Evolutionary conservation across 2,329 filamentous ascomycete genomes (phyloP), one percentile per base, ranked within the genome.

Genomic region (Aspergillus ochraceoroseus): DNA sequence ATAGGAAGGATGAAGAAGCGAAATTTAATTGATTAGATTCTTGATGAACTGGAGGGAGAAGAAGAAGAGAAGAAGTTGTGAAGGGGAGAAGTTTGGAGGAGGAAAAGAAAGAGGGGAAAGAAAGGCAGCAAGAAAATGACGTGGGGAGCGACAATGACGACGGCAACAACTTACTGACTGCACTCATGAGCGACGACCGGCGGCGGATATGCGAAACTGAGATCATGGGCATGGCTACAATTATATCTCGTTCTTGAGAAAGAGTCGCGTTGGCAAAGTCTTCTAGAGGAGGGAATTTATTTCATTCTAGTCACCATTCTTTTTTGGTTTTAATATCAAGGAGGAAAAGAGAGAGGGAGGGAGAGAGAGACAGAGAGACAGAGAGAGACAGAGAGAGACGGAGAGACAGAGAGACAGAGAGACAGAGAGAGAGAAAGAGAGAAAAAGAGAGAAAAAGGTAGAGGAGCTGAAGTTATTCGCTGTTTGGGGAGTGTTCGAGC

Each of bases 151-250:
- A 32, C 18, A 15, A 40, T 36, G 39, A 29, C 41, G 37, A 35
- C 25, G 35, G 25, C 20, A 30, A 31, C 31, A 35, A 58, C 64
- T 61, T 47, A 67, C 64, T 66, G 40, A 56, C 51, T 42, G 59
- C 32, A 41, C 46, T 49, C 30, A 45, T 22, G 22, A 55, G 39
- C 28, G 61, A 63, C 30, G 64, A 65, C 44, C 62, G 52, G 30
- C 59, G 64, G 49, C 58, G 63, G 53, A 64, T 59, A 50, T 61
- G 58, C 48, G 58, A 54, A 39, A 63, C 54, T 40, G 39, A 32
- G 17, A 48, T 20, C 35, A 47, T 43, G 12, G 60, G 56, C 64
- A 66, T 66, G 41, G 40, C 44, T 58, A 47, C 45, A 44, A 13
- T 26, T 20, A 13, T 11, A 17, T 13, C 15, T 27, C 23, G 5